Evolutionary conservation across 2,329 filamentous ascomycete genomes (phyloP).

Genomic region (Cytospora schulzeri): DNA sequence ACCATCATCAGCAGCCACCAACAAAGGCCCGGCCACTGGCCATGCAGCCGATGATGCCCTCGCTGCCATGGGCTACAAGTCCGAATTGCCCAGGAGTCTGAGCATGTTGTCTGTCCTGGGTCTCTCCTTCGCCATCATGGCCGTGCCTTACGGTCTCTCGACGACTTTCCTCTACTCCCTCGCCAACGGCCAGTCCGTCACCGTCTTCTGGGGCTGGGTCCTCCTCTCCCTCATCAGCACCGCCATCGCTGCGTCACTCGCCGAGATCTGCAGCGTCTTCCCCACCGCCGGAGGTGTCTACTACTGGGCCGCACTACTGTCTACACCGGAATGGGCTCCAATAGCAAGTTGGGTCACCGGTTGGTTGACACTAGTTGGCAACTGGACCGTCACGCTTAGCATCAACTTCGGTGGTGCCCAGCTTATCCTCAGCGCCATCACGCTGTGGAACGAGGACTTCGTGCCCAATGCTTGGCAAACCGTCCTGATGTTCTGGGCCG

Average conservation of each 20-base stretch:
- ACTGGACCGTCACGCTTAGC: conserved; percentile 65
- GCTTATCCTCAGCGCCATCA: conserved; percentile 66
- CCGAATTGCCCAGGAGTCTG: conserved; percentile 65
- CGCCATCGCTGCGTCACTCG: conserved; percentile 65
- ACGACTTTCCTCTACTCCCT: conserved; percentile 71
- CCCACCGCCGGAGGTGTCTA: conserved; percentile 71
- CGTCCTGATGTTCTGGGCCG: conserved; percentile 71
- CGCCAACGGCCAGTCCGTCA: conserved; percentile 68
- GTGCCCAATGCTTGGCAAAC: conserved; percentile 70
- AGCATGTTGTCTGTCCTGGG: conserved; percentile 70
- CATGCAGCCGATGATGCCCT: conserved; percentile 58
- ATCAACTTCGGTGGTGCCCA: conserved; percentile 74
- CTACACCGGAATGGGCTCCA: conserved; percentile 65
- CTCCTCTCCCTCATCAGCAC: conserved; percentile 65
- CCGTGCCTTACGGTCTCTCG: conserved; percentile 67
- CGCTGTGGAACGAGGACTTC: conserved; percentile 70
- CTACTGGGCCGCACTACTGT: conserved; percentile 71
- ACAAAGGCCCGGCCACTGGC: conserved; percentile 3
- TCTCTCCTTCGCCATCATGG: conserved; percentile 73
- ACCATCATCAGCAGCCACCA: conserved; percentile 16
- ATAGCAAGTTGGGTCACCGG: conserved; percentile 71
- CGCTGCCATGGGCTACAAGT: conserved; percentile 68
- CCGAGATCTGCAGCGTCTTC: conserved; percentile 70
- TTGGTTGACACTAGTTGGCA: conserved; percentile 72
- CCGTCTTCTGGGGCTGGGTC: conserved; percentile 71